Evolutionary conservation across 352 stramenopile genomes (phyloP).

Genomic region (Bremia lactucae): DNA sequence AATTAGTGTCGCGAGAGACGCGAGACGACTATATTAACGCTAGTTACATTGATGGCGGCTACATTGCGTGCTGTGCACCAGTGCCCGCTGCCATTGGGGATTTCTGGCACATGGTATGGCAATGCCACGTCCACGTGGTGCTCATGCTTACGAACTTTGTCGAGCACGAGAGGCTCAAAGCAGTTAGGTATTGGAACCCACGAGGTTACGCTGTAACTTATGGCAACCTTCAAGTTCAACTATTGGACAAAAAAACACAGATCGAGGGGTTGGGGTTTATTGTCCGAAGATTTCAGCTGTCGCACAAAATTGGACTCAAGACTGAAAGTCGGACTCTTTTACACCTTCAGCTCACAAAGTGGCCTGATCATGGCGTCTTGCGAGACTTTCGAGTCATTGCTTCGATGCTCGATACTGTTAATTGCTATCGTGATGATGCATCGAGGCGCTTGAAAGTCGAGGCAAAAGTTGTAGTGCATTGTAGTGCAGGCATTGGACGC

Average conservation of each 20-base stretch:
- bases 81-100: conserved; percentile 49
- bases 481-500: conserved; percentile 69
- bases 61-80: conserved; percentile 71
- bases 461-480: conserved; percentile 54
- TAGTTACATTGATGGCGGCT: conserved; percentile 47
- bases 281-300: conserved; percentile 46
- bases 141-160: conserved; percentile 86
- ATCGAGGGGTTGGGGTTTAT: conserved; percentile 26
- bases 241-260: conserved; percentile 34
- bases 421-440: conserved; percentile 28
- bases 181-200: conserved; percentile 65
- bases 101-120: conserved; percentile 82
- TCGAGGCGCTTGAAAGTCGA: conserved; percentile 13
- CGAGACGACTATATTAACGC: conserved; percentile 66
- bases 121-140: conserved; percentile 66
- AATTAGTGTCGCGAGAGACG: background rate
- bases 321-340: conserved; percentile 31
- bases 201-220: conserved; percentile 37
- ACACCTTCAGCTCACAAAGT: conserved; percentile 72
- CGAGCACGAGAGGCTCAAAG: conserved; percentile 57
- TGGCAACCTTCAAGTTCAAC: conserved; percentile 35
- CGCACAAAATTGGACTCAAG: conserved; percentile 12
- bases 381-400: conserved; percentile 61
- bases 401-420: conserved; percentile 61
- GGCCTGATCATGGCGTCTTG: conserved; percentile 70